Conservation (phyloP, 352 stramenopile genomes). For the Phytophthora gonapodyides region DNA sequence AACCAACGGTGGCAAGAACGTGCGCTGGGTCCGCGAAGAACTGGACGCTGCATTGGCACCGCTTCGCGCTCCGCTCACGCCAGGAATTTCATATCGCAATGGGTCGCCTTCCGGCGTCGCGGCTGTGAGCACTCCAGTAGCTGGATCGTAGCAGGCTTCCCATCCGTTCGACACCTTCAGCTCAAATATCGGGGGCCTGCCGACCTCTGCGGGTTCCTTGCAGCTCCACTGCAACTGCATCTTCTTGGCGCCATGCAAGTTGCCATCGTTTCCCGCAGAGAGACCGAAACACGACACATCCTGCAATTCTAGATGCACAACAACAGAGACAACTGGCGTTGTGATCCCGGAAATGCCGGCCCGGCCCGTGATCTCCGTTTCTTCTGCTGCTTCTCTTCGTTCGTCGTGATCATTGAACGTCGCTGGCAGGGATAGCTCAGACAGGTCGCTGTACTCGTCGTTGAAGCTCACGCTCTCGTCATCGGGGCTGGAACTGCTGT, state of each 20-base stretch:
- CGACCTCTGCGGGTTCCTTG: slow-evolving; percentile 49
- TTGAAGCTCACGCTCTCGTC: slow-evolving; percentile 16
- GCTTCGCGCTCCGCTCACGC: slow-evolving; percentile 9
- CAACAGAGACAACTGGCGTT: slow-evolving; percentile 39
- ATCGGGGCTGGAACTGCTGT: slow-evolving; percentile 30
- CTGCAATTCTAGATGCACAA: slow-evolving; percentile 49
- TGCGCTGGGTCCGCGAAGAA: slow-evolving; percentile 9
- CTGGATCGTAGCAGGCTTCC: slow-evolving; percentile 38
- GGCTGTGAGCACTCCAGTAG: slow-evolving; percentile 31
- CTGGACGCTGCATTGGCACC: background rate
- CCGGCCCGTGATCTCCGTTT: slow-evolving; percentile 4
- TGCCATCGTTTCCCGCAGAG: background rate
- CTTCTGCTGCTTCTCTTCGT: slow-evolving; percentile 4
- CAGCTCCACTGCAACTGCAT: slow-evolving; percentile 49
- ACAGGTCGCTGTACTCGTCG: slow-evolving; percentile 35
- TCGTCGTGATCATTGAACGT: slow-evolving; percentile 5
- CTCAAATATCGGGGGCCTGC: slow-evolving; percentile 44
- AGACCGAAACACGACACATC: slow-evolving; percentile 52
- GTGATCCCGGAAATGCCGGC: slow-evolving; percentile 12
- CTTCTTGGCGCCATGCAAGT: slow-evolving; percentile 14
- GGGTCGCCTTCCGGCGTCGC: slow-evolving; percentile 27
- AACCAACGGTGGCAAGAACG: slow-evolving; percentile 33
- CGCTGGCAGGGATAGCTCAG: slow-evolving; percentile 24
- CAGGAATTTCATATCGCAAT: slow-evolving; percentile 36
- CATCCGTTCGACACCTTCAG: slow-evolving; percentile 47